These are phyloP conservation scores for Strigomonas oncopelti DNA, from an alignment of 208 protist genomes.

Conservation along the genomic window DNA sequence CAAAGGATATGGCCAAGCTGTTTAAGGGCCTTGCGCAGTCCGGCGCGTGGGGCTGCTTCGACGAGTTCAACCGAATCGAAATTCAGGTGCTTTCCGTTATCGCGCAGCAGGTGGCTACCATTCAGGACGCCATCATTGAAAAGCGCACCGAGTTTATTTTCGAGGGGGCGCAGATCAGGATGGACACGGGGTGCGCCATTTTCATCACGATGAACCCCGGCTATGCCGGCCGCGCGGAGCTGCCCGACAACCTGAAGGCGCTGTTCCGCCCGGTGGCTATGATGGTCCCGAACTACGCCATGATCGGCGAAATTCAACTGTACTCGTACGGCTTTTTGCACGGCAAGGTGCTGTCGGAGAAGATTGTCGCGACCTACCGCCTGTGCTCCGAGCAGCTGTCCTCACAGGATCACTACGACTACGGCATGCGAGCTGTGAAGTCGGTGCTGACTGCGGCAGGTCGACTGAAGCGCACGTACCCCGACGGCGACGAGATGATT, in stretches of 20 bases:
- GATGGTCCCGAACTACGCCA: slow-evolving; percentile 97
- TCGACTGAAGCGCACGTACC: slow-evolving; percentile 88
- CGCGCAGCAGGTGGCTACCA: slow-evolving; percentile 95
- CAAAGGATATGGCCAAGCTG: slow-evolving; percentile 95
- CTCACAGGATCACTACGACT: slow-evolving; percentile 97
- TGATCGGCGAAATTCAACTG: slow-evolving; percentile 98
- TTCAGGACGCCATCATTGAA: slow-evolving; percentile 92
- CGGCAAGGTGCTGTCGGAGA: slow-evolving; percentile 88
- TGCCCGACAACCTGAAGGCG: slow-evolving; percentile 98
- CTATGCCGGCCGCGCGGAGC: slow-evolving; percentile 96
- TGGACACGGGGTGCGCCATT: slow-evolving; percentile 91
- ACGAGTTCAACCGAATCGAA: slow-evolving; percentile 98
- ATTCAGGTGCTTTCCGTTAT: slow-evolving; percentile 97
- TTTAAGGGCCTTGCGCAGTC: slow-evolving; percentile 93
- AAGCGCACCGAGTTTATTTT: slow-evolving; percentile 90
- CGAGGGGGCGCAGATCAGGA: slow-evolving; percentile 88
- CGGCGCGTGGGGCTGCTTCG: slow-evolving; percentile 96
- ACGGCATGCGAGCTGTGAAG: slow-evolving; percentile 97
- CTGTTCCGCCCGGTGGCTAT: slow-evolving; percentile 99
- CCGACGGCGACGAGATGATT: slow-evolving; percentile 90
- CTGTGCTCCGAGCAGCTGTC: slow-evolving; percentile 97
- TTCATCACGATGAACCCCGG: slow-evolving; percentile 99
- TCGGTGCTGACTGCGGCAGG: slow-evolving; percentile 92
- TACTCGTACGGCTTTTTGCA: slow-evolving; percentile 97
- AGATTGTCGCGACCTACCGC: slow-evolving; percentile 95